Evolutionary conservation across 2,329 filamentous ascomycete genomes (phyloP), one percentile per base, ranked within the genome.

Genomic region (Trichothecium sympodiale): DNA sequence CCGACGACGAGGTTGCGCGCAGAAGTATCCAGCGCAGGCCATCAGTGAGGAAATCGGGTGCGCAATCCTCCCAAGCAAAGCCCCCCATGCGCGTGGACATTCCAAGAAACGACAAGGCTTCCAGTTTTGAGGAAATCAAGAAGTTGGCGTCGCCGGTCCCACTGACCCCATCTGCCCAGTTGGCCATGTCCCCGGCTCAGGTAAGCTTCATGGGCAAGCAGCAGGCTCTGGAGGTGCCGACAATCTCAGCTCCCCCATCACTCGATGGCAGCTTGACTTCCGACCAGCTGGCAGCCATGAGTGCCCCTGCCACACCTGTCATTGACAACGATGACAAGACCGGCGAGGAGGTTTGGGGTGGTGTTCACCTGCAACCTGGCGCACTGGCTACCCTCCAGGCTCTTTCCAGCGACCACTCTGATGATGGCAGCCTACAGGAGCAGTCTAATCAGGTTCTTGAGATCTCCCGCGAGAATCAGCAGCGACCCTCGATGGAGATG

Each of bases 221-320:
- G 45, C 74, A 76, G 40, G 52, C 74, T 18, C 69, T 78, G 16
- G 71, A 76, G 33, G 69, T 89, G 4, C 86, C 86, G 2, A 79
- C 76, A 26, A 72, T 77, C 20, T 88, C 85, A 37, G 81, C 84
- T 5, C 81, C 88, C 4, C 89, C 89, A 4, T 95, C 89, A 4
- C 67, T 94, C 4, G 88, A 94, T 60, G 88, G 87, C 16, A 94
- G 86, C 58, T 62, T 91, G 49, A 82, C 78, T 8, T 94, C 88
- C 3, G 88, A 95, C 52, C 87, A 94, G 54, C 72, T 93, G 56
- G 84, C 86, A 2, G 73, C 71, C 36, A 71, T 87, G 55, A 94
- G 86, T 50, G 85, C 85, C 33, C 87, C 89, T 5, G 77, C 83
- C 9, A 95, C 88, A 1, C 88, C 88, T 12, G 71, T 89, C 41